phyloP scores from a whole-genome alignment of 164 flowering plant species.

The Chimonanthus salicifolius region DNA sequence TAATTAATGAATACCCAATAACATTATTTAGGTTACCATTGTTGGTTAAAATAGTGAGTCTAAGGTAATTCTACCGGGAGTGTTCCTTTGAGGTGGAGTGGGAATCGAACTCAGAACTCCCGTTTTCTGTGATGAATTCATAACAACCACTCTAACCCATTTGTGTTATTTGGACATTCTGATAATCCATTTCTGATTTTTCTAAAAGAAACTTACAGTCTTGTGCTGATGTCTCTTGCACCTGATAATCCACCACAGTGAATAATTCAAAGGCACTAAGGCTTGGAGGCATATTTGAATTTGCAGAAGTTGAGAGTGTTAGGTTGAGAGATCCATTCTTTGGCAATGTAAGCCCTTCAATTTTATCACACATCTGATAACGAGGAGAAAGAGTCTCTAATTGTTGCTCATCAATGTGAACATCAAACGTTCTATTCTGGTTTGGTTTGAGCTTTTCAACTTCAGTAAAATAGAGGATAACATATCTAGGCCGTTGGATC shows the following conservation, averaged over 20 bases:
- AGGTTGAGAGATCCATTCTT: neutral
- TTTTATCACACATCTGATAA: conserved; percentile 6
- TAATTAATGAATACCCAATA: neutral
- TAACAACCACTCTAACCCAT: neutral
- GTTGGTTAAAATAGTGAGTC: neutral
- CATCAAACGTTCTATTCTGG: conserved; percentile 4
- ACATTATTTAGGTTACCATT: too few species aligned
- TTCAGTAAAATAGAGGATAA: conserved; percentile 13
- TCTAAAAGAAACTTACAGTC: neutral
- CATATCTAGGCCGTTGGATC: neutral
- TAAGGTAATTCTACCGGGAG: too few species aligned
- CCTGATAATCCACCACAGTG: neutral
- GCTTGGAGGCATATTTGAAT: conserved; percentile 8
- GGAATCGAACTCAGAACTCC: too few species aligned
- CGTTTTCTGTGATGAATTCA: neutral
- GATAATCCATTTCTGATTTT: neutral
- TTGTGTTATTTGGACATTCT: neutral
- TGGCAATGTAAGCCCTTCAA: neutral
- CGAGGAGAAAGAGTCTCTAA: neutral
- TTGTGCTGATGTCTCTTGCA: neutral
- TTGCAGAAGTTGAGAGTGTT: neutral
- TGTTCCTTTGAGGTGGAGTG: too few species aligned
- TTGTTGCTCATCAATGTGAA: neutral
- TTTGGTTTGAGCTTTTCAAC: neutral
- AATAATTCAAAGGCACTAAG: conserved; percentile 10